Base-by-base conservation (phyloP, 805 yeast genomes). In the Barnettozyma salicaria region DNA sequence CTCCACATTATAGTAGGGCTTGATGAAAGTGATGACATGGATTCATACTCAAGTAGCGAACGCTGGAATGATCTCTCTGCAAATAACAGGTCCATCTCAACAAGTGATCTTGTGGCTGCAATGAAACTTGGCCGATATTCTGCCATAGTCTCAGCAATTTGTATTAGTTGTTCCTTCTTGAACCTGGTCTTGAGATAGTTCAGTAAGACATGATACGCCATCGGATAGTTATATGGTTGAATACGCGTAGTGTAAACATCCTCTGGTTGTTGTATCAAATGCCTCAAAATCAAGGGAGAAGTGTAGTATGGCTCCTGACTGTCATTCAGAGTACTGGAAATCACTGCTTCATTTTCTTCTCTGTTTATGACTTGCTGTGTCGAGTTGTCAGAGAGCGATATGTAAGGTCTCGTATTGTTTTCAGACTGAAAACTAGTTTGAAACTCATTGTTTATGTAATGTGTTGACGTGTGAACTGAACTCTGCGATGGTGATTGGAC, bases 1-100 rank as follows among this genome's bases (percentile, higher is more conserved):
- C 95, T 67, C 95, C 95, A 85, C 45, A 84, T 79, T 13, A 83
- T 77, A 3, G 90, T 80, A 1, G 95, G 95, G 2, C 85, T 75
- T 9, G 88, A 80, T 14, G 81, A 77, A 40, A 78, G 51, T 32
- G 47, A 64, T 21, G 56, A 61, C 63, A 53, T 65, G 45, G 59
- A 66, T 50, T 76, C 80, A 41, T 71, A 72, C 39, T 84, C 89
- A 49, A 70, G 44, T 17, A 76, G 49, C 0, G 79, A 67, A 34
- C 81, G 52, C 43, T 76, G 81, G 42, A 76, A 70, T 10, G 76
- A 70, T 31, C 76, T 50, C 45, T 76, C 82, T 25, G 78, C 76
- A 44, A 74, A 74, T 27, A 80, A 70, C 32, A 81, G 59, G 54
- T 84, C 92, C 52, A 76, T 76, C 44, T 82, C 88, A 49, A 75